Conservation (phyloP, 306 rosid species). For the Trifolium dubium region DNA sequence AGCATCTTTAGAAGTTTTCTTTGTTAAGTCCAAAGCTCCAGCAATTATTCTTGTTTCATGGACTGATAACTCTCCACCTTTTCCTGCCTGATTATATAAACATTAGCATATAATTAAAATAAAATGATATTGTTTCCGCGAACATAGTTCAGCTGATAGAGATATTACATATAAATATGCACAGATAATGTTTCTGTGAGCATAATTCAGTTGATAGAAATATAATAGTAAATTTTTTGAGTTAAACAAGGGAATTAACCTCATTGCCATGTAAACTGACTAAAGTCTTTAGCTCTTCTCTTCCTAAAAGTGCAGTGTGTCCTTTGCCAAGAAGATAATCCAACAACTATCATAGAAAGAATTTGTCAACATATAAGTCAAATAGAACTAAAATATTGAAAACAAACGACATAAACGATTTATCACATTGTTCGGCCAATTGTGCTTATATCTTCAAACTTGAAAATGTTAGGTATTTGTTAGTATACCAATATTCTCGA, state of each 20-base stretch:
- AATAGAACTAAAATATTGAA: constrained; percentile 12
- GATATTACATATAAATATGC: no score
- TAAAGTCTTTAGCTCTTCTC: constrained; percentile 44
- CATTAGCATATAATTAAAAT: neutral
- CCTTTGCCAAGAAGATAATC: constrained; percentile 52
- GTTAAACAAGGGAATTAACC: constrained; percentile 36
- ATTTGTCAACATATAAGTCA: constrained; percentile 18
- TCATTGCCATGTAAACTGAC: constrained; percentile 48
- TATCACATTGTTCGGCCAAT: neutral
- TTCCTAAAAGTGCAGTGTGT: constrained; percentile 47
- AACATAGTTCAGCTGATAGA: no score
- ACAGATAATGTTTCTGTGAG: no score
- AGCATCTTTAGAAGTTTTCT: constrained; percentile 74
- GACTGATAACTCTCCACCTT: constrained; percentile 50
- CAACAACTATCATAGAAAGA: constrained; percentile 39
- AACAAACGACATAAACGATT: neutral
- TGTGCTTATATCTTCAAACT: no score
- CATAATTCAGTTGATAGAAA: no score
- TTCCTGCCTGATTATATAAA: constrained; percentile 46
- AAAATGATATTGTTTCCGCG: neutral
- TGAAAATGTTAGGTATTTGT: neutral
- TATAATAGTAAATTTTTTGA: neutral
- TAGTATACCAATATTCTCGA: neutral
- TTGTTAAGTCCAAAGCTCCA: constrained; percentile 73
- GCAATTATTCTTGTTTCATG: constrained; percentile 70